Evolutionary conservation across 805 yeast species (phyloP).

Genomic region (Metschnikowia koreensis): DNA sequence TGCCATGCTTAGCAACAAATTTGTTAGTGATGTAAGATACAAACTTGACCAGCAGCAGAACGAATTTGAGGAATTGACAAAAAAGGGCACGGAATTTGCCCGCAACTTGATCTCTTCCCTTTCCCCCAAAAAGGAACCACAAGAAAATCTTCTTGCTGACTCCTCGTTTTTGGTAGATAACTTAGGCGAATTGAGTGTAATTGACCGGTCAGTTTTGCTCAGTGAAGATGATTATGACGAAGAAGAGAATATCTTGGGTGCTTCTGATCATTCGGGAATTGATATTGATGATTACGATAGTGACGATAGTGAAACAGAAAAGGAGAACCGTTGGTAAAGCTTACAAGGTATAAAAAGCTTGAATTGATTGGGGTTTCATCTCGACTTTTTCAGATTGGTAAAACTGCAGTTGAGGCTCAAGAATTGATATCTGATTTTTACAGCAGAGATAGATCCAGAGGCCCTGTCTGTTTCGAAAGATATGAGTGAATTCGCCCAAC

Average conservation of each 20-base stretch:
- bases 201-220: slow-evolving; percentile 14
- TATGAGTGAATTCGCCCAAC: too few species aligned
- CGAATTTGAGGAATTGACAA: slow-evolving; percentile 25
- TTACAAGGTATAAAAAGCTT: too few species aligned
- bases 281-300: slow-evolving; percentile 30
- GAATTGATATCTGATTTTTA: too few species aligned
- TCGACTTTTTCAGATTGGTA: too few species aligned
- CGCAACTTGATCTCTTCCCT: slow-evolving; percentile 24
- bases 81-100: slow-evolving; percentile 27
- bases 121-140: slow-evolving; percentile 23
- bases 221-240: slow-evolving; percentile 15
- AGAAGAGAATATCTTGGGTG: neutral
- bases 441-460: too few species aligned
- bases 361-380: too few species aligned
- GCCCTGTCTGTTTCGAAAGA: too few species aligned
- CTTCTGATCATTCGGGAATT: slow-evolving; percentile 13
- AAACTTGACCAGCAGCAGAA: slow-evolving; percentile 21
- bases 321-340: neutral
- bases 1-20: slow-evolving; percentile 18
- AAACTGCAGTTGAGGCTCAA: too few species aligned
- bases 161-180: slow-evolving; percentile 30
- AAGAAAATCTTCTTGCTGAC: slow-evolving; percentile 18
- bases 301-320: slow-evolving; percentile 7
- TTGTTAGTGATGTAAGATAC: slow-evolving; percentile 17
- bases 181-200: slow-evolving; percentile 4